Percentiles rank a stretch among this genome's conserved stretches.
These are phyloP conservation scores for Fagopyrum esculentum DNA, from an alignment of 148 eudicot genomes.

Conservation along the genomic window DNA sequence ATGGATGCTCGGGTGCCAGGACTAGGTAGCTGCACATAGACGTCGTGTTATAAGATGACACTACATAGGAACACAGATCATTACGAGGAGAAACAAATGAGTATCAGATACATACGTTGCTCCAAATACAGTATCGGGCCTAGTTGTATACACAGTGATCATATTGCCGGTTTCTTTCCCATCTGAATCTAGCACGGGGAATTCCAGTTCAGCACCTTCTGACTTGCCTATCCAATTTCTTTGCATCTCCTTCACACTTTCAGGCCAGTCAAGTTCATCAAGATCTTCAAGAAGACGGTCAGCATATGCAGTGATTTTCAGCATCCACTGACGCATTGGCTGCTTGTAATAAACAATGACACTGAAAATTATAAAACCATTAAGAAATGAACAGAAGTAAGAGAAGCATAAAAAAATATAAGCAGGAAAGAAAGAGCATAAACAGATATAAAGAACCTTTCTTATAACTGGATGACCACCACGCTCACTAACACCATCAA, in stretches of 20 bases:
- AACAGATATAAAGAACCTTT: slow-evolving; percentile 46
- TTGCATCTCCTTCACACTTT: slow-evolving; percentile 98
- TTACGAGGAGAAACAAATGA: slow-evolving; percentile 5
- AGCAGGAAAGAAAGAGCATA: slow-evolving; percentile 11
- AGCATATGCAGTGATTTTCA: slow-evolving; percentile 96
- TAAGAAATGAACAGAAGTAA: slow-evolving; percentile 41
- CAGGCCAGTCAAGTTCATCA: slow-evolving; percentile 99
- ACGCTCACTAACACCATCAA: slow-evolving; percentile 97
- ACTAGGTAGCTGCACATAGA: slow-evolving; percentile 73
- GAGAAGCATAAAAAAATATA: slow-evolving; percentile 22
- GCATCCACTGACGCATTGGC: slow-evolving; percentile 99
- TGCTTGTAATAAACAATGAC: slow-evolving; percentile 83
- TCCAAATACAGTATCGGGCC: slow-evolving; percentile 95
- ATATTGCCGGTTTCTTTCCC: slow-evolving; percentile 41
- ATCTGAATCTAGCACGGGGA: slow-evolving; percentile 40
- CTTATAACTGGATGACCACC: slow-evolving; percentile 98
- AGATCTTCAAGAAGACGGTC: slow-evolving; percentile 96
- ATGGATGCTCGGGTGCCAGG: slow-evolving; percentile 84
- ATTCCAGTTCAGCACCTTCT: slow-evolving; percentile 92
- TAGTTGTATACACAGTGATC: slow-evolving; percentile 78
- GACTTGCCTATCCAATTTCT: slow-evolving; percentile 98
- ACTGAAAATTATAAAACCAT: slow-evolving; percentile 76
- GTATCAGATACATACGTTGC: slow-evolving; percentile 55
- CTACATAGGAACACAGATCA: neutral
- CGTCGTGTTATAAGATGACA: slow-evolving; percentile 16